Conservation (phyloP, 140 eudicot species). For the Bidens hawaiensis region DNA sequence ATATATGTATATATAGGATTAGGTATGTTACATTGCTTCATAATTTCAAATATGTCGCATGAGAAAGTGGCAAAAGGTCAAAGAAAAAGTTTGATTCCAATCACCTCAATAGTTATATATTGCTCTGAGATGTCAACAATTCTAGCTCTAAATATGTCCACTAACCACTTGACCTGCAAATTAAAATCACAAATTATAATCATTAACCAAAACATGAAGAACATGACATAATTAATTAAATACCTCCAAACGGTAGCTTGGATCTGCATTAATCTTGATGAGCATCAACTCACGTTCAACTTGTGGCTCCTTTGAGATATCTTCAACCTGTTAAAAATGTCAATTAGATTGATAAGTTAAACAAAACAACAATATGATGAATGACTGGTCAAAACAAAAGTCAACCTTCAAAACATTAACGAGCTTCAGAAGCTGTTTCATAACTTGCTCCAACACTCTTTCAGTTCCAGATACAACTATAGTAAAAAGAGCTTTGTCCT, state of each 20-base stretch:
- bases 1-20: no score
- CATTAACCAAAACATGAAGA: constrained; percentile 2
- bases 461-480: constrained; percentile 95
- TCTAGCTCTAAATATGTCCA: constrained; percentile 87
- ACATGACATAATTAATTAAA: not conserved
- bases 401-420: constrained; percentile 83
- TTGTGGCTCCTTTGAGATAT: constrained; percentile 92
- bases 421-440: constrained; percentile 89
- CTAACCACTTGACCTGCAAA: constrained; percentile 92
- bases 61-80: not conserved
- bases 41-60: constrained; percentile 12
- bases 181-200: not conserved
- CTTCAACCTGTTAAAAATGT: constrained; percentile 61
- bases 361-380: not conserved
- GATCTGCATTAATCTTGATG: constrained; percentile 83
- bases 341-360: not conserved
- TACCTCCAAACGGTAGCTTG: constrained; percentile 72
- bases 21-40: not conserved
- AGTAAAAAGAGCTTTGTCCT: constrained; percentile 94
- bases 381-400: constrained; percentile 27
- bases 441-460: constrained; percentile 79
- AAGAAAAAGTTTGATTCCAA: not conserved
- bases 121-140: constrained; percentile 91
- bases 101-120: constrained; percentile 87
- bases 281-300: constrained; percentile 99